A percentile compares a stretch with the other conserved stretches of the same genome.
Evolutionary conservation across 2,329 filamentous ascomycete genomes (phyloP).

Genomic region (Fusarium pininemorale): DNA sequence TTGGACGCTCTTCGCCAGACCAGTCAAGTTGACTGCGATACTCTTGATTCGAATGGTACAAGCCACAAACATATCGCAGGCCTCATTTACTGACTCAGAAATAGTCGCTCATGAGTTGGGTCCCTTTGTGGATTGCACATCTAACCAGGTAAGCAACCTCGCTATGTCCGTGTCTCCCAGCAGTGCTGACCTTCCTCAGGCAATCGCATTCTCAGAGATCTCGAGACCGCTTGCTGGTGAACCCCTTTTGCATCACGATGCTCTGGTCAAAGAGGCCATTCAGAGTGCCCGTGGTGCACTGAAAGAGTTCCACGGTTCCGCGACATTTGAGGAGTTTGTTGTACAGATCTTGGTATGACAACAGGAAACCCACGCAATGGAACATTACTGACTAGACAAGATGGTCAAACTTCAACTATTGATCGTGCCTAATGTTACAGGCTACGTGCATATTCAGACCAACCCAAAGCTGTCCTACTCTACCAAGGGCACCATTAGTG

Average conservation of each 20-base stretch:
- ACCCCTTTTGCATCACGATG: conserved; percentile 40
- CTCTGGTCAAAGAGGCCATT: conserved; percentile 43
- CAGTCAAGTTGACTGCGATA: conserved; percentile 49
- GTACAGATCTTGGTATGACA: conserved; percentile 62
- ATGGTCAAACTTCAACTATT: conserved; percentile 64
- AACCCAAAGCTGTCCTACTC: conserved; percentile 66
- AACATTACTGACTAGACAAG: conserved; percentile 44
- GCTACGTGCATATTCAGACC: conserved; percentile 66
- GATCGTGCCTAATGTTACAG: conserved; percentile 60
- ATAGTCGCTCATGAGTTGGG: conserved; percentile 46
- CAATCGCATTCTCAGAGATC: conserved; percentile 48
- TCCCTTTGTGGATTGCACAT: conserved; percentile 50
- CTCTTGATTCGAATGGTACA: conserved; percentile 47
- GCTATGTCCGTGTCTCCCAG: neutral
- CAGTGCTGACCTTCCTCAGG: conserved; percentile 27
- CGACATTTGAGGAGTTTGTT: conserved; percentile 57
- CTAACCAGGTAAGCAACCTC: conserved; percentile 43
- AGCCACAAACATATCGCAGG: neutral
- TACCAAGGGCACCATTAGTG: conserved; percentile 57
- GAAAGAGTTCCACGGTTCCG: conserved; percentile 28
- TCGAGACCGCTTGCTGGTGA: conserved; percentile 32
- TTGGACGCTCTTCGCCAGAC: conserved; percentile 42
- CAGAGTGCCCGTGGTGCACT: conserved; percentile 33
- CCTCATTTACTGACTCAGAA: conserved; percentile 8
- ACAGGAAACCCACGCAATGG: accelerated